phyloP scores from a whole-genome alignment of 768 basidiomycete species.

The Macrolepiota albuminosa region DNA sequence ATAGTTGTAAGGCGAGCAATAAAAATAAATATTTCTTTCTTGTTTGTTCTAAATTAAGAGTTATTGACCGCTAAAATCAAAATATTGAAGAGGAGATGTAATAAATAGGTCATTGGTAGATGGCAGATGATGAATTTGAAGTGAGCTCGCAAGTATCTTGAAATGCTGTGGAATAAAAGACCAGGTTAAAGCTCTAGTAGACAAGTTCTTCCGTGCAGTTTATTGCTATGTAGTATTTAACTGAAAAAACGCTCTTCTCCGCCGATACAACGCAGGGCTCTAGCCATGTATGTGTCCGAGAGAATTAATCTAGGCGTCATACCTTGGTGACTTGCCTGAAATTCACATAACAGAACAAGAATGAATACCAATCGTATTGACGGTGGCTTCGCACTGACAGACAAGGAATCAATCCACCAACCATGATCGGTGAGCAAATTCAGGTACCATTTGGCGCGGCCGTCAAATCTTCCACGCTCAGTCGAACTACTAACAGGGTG shows the following conservation, averaged over 20 bases:
- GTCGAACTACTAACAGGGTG: neutral
- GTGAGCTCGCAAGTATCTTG: too few species aligned
- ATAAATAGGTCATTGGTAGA: too few species aligned
- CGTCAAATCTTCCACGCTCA: neutral
- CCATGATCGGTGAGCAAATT: neutral
- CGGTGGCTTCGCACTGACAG: neutral
- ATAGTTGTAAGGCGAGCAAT: neutral
- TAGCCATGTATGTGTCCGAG: too few species aligned
- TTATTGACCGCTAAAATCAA: neutral
- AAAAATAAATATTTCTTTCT: slow-evolving; percentile 2
- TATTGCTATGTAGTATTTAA: too few species aligned
- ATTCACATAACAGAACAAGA: neutral
- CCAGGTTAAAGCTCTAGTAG: neutral
- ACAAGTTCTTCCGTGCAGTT: too few species aligned
- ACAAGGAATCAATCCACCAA: neutral
- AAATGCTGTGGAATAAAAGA: neutral
- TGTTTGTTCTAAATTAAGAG: neutral
- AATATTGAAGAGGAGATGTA: neutral
- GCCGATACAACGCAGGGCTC: too few species aligned
- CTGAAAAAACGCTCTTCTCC: too few species aligned
- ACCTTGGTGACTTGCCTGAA: too few species aligned
- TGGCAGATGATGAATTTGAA: too few species aligned
- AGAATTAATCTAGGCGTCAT: too few species aligned
- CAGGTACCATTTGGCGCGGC: neutral
- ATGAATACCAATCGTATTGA: neutral